phyloP scores from a whole-genome alignment of 2,329 filamentous ascomycete species.

The Pleurostoma richardsiae region DNA sequence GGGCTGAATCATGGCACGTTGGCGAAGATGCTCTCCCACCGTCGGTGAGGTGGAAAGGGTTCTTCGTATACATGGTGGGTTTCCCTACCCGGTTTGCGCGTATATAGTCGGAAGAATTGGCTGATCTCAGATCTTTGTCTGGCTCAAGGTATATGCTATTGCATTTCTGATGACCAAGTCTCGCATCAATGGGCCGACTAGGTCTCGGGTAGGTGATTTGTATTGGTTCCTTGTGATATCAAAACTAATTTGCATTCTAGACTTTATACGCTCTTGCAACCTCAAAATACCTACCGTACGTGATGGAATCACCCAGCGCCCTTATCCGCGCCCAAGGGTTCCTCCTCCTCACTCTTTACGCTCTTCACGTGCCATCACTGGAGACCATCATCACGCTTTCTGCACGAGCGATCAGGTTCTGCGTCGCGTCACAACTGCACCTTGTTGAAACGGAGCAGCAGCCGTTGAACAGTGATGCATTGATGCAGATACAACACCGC shows the following conservation, averaged over 20 bases:
- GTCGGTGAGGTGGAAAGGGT: slow-evolving; percentile 15
- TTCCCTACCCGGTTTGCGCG: slow-evolving; percentile 5
- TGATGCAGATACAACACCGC: slow-evolving; percentile 14
- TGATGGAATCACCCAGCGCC: slow-evolving; percentile 11
- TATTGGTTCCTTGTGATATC: too few species aligned
- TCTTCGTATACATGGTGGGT: slow-evolving; percentile 20
- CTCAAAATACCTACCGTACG: slow-evolving; percentile 1
- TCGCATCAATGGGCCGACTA: slow-evolving; percentile 4
- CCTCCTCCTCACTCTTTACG: slow-evolving; percentile 17
- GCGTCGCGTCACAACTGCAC: slow-evolving; percentile 20
- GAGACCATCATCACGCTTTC: slow-evolving; percentile 19
- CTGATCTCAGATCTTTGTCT: too few species aligned
- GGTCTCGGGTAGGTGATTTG: not conserved
- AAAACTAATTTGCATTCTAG: not conserved
- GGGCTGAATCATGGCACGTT: slow-evolving; percentile 7
- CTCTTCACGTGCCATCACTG: slow-evolving; percentile 18
- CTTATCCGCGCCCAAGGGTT: slow-evolving; percentile 13
- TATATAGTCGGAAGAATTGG: too few species aligned
- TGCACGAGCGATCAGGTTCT: slow-evolving; percentile 18
- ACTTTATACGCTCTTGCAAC: slow-evolving; percentile 12
- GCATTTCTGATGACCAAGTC: slow-evolving; percentile 10
- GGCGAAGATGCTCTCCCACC: slow-evolving; percentile 7
- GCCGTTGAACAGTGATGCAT: not conserved
- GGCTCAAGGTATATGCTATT: slow-evolving; percentile 7
- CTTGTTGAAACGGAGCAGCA: slow-evolving; percentile 13